Base-by-base conservation (phyloP, 106 monocot genomes). In the Vanilla planifolia region DNA sequence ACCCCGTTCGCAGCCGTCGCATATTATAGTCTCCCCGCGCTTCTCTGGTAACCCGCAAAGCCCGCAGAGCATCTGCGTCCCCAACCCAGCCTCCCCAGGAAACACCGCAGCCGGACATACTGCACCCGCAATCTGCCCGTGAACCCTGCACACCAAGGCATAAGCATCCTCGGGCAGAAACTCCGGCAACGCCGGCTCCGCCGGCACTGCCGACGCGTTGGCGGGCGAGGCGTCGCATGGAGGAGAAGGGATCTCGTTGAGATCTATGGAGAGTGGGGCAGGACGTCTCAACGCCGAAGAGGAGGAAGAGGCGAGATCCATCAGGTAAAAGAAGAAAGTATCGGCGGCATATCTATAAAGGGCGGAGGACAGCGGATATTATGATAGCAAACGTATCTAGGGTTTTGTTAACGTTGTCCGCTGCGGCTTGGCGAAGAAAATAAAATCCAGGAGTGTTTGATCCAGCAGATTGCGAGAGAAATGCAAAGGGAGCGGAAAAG, bases 1-100 rank as follows among this genome's bases (percentile, higher is more conserved):
- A 41, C 98, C 98, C n/a, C 68, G 47, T 56, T 98, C 98, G 75
- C 98, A 98, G n/a, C 78, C 78, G 60, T 98, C 98, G 67, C 98
- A 92, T 1, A 98, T 73, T 61, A 98, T 58, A 2, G 98, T 98
- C 16, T 30, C 62, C 3, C 73, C 79, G 0, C 65, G 53, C 2
- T 74, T 65, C 85, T 98, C 98, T 17, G 72, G 60, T 51, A 35
- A 59, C 28, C 79, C 77, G 59, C 98, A 98, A 8, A 67, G 44
- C 4, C 69, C 85, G 55, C 98, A 98, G 1, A 52, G 48, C 6
- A 51, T 48, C 2, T 35, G 50, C 27, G 21, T 20, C 15, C 81
- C 83, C 1, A 62, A 59, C 6, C 96, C 96, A 1, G 91, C 85
- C 71, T 92, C 91, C 25, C 96, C 96, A 0, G 96, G 96, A 62